These are phyloP conservation scores for Rhodofomes roseus DNA, from an alignment of 1,284 basidiomycete species.

Conservation along the genomic window DNA sequence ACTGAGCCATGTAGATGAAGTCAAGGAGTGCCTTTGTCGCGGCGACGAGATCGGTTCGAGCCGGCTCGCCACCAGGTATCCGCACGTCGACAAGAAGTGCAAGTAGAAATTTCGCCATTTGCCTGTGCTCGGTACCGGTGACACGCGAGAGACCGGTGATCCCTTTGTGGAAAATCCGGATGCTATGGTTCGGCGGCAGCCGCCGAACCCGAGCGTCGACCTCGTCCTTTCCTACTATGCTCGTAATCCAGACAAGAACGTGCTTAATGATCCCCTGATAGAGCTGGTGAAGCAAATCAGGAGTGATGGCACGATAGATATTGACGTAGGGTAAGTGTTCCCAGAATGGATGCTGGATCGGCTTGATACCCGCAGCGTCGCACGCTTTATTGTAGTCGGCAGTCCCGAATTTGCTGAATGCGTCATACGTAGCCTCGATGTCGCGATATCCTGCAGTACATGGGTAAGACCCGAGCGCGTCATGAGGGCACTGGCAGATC, in stretches of 20 bases:
- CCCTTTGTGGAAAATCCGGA: slow-evolving; percentile 35
- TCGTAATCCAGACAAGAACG: slow-evolving; percentile 27
- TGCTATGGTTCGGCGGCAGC: slow-evolving; percentile 32
- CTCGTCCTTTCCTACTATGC: slow-evolving; percentile 21
- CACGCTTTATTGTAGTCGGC: not conserved
- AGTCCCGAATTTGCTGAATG: not conserved
- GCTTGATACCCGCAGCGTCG: slow-evolving; percentile 3
- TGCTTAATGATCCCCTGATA: slow-evolving; percentile 29
- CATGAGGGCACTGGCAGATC: slow-evolving; percentile 3
- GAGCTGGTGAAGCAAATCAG: slow-evolving; percentile 21
- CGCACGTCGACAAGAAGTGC: slow-evolving; percentile 6
- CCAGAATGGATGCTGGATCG: slow-evolving; percentile 33
- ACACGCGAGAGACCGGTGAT: slow-evolving; percentile 22
- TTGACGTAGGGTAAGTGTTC: slow-evolving; percentile 28
- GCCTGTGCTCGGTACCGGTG: slow-evolving; percentile 16
- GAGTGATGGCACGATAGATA: slow-evolving; percentile 30
- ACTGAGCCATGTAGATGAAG: slow-evolving; percentile 20
- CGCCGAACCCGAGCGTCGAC: slow-evolving; percentile 28
- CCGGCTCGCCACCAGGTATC: not conserved
- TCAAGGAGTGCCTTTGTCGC: slow-evolving; percentile 15
- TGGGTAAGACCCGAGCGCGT: not conserved
- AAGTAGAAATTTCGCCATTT: slow-evolving; percentile 14
- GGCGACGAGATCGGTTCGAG: not conserved
- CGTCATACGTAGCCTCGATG: no score
- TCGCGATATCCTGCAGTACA: not conserved